Percentiles rank a stretch among this genome's conserved stretches.
These are phyloP conservation scores for Didymella pomorum DNA, from an alignment of 2,329 filamentous ascomycete genomes.

Conservation along the genomic window DNA sequence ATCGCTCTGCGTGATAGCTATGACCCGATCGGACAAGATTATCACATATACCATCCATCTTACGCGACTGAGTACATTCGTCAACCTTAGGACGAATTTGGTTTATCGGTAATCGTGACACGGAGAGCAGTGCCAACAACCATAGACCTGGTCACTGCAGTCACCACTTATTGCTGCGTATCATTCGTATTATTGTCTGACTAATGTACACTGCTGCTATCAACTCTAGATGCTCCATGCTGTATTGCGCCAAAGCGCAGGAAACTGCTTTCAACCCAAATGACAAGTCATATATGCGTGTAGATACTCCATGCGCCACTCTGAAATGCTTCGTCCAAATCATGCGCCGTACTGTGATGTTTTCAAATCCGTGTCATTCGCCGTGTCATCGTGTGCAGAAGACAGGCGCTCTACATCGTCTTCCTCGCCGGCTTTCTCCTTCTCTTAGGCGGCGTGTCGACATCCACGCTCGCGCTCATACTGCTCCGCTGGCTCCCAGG, in stretches of 20 bases:
- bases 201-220: not conserved
- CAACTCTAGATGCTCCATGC: not conserved
- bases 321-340: constrained; percentile 6
- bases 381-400: not conserved
- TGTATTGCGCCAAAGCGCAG: constrained; percentile 2
- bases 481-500: constrained; percentile 39
- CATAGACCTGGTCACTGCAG: too few species aligned
- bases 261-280: not conserved
- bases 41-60: too few species aligned
- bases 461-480: constrained; percentile 35
- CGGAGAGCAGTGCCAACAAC: too few species aligned
- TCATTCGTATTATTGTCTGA: not conserved
- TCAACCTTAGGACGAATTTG: too few species aligned
- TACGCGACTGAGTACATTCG: too few species aligned
- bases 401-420: constrained; percentile 38
- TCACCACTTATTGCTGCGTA: not conserved
- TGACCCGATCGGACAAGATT: too few species aligned
- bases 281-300: not conserved
- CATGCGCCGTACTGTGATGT: constrained; percentile 5
- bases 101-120: too few species aligned
- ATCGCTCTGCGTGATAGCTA: too few species aligned
- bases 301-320: constrained; percentile 14
- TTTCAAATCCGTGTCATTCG: not conserved
- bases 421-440: constrained; percentile 35
- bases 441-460: constrained; percentile 34